Conservation (phyloP, 352 stramenopile genomes). For the Globisporangium carolinianum region DNA sequence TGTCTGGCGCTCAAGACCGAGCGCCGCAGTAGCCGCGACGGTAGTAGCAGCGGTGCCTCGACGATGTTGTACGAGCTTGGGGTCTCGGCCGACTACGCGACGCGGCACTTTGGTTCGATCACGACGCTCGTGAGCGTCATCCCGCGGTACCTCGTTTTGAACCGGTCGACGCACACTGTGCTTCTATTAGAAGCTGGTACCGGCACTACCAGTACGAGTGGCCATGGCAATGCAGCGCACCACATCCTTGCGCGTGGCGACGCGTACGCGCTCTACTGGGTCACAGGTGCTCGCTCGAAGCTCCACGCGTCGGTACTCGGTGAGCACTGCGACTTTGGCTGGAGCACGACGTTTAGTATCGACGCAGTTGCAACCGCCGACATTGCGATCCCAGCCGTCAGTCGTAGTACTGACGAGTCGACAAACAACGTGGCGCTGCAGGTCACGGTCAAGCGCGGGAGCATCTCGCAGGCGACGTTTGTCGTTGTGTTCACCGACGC, state of each 20-base stretch:
- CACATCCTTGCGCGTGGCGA: slow-evolving; percentile 69
- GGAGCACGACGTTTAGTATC: slow-evolving; percentile 49
- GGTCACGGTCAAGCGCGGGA: slow-evolving; percentile 61
- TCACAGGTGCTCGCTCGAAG: slow-evolving; percentile 36
- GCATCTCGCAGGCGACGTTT: slow-evolving; percentile 66
- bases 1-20: slow-evolving; percentile 50
- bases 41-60: slow-evolving; percentile 14
- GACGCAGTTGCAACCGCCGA: slow-evolving; percentile 38
- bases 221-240: slow-evolving; percentile 39
- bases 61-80: slow-evolving; percentile 76
- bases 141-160: slow-evolving; percentile 72
- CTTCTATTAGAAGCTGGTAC: slow-evolving; percentile 42
- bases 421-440: slow-evolving; percentile 27
- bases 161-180: slow-evolving; percentile 56
- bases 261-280: slow-evolving; percentile 77
- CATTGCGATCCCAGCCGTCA: slow-evolving; percentile 38
- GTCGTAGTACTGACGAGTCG: slow-evolving; percentile 11
- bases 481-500: slow-evolving; percentile 55
- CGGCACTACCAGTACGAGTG: not conserved
- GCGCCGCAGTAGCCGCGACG: not conserved
- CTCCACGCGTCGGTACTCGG: slow-evolving; percentile 54
- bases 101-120: slow-evolving; percentile 73
- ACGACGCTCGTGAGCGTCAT: slow-evolving; percentile 83
- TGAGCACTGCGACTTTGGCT: slow-evolving; percentile 41
- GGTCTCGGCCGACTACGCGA: slow-evolving; percentile 75